Percentiles rank a stretch among this genome's conserved stretches.
These are phyloP conservation scores for Lachnellula suecica DNA, from an alignment of 2,329 filamentous ascomycete genomes.

Conservation along the genomic window DNA sequence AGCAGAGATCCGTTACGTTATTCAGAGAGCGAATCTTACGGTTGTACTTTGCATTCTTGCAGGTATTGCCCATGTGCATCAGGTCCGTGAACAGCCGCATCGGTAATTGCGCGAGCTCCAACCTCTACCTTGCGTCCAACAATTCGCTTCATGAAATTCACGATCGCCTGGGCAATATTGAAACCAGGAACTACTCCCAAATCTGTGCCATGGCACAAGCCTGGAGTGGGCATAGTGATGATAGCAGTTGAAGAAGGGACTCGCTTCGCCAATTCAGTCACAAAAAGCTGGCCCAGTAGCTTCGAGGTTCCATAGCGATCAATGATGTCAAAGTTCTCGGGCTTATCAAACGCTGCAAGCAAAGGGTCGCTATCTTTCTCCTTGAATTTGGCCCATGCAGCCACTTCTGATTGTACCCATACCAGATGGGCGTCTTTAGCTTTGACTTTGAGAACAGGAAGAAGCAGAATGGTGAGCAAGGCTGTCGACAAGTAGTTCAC, in stretches of 20 bases:
- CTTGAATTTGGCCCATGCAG: neutral
- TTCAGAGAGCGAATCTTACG: conserved; percentile 2
- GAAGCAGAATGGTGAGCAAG: conserved; percentile 20
- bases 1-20: neutral
- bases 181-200: neutral
- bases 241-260: conserved; percentile 7
- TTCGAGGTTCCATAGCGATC: conserved; percentile 9
- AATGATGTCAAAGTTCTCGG: conserved; percentile 1
- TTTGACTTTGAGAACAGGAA: conserved; percentile 27
- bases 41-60: conserved; percentile 7
- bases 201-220: conserved; percentile 4
- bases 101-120: conserved; percentile 6
- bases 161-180: neutral
- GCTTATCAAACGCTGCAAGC: neutral
- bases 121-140: conserved; percentile 3
- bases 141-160: conserved; percentile 1
- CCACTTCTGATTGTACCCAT: neutral
- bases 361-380: neutral
- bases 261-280: conserved; percentile 8
- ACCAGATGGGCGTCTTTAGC: too few relatives aligned
- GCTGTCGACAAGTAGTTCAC: conserved; percentile 27
- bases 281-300: conserved; percentile 12
- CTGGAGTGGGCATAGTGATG: conserved; percentile 5
- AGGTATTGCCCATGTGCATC: conserved; percentile 11
- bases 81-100: conserved; percentile 2